Conservation (phyloP, 257 asterid species). For the Solanum rostratum region DNA sequence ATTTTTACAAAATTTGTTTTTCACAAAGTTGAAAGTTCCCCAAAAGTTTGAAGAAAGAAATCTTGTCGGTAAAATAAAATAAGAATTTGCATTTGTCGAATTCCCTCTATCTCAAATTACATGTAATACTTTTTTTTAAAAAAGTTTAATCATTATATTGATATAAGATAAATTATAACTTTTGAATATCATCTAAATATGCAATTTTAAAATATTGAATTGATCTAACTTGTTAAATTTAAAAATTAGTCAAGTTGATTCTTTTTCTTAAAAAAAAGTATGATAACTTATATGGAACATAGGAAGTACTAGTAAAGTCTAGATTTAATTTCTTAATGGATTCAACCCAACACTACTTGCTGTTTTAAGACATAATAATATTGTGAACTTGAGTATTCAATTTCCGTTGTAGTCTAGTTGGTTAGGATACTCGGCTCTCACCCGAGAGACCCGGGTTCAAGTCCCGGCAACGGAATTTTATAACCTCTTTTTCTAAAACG, state of each 20-base stretch:
- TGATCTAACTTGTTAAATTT: neutral
- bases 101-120: neutral
- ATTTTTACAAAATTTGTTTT: neutral
- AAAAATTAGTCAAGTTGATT: neutral
- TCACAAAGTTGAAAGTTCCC: neutral
- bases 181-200: neutral
- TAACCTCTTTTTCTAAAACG: too few species aligned
- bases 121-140: neutral
- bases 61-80: too few species aligned
- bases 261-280: neutral
- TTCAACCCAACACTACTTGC: neutral
- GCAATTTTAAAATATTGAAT: neutral
- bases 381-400: accelerated
- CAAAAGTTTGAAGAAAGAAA: too few species aligned
- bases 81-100: too few species aligned
- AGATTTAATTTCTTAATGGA: neutral
- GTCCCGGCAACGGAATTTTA: constrained; percentile 78
- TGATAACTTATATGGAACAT: neutral
- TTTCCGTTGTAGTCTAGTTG: constrained; percentile 94
- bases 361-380: accelerated
- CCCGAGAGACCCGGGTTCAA: constrained; percentile 97
- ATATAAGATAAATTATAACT: neutral
- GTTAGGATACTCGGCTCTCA: constrained; percentile 99
- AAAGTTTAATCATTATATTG: neutral
- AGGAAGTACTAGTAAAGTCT: neutral